Conservation (phyloP, 495 filamentous ascomycete genomes). For the Thermothielavioides terrestris region DNA sequence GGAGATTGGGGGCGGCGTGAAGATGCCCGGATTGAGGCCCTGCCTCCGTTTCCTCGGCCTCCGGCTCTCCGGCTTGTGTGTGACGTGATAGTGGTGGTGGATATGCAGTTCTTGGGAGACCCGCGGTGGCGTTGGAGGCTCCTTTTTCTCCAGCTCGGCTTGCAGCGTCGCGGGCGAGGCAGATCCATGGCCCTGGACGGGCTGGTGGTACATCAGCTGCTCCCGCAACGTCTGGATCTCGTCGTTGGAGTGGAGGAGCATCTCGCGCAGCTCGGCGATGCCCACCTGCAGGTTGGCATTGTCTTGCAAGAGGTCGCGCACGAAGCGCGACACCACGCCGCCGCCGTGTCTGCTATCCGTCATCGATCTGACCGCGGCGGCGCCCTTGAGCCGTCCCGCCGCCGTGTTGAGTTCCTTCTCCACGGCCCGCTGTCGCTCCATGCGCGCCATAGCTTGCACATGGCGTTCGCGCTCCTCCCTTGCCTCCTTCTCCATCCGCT, state of each 20-base stretch:
- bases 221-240: slow-evolving; percentile 82
- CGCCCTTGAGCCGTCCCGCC: slow-evolving; percentile 68
- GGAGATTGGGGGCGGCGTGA: slow-evolving; percentile 44
- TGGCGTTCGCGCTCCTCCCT: slow-evolving; percentile 75
- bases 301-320: slow-evolving; percentile 90
- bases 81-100: slow-evolving; percentile 82
- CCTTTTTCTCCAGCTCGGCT: slow-evolving; percentile 57
- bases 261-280: slow-evolving; percentile 81
- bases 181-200: slow-evolving; percentile 33
- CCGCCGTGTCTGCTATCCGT: slow-evolving; percentile 39
- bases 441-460: slow-evolving; percentile 65
- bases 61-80: slow-evolving; percentile 52
- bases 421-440: slow-evolving; percentile 73
- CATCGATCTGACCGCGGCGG: slow-evolving; percentile 56
- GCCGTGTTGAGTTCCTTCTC: slow-evolving; percentile 65
- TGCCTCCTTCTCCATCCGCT: slow-evolving; percentile 79
- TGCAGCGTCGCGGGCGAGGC: slow-evolving; percentile 47
- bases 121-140: slow-evolving; percentile 28
- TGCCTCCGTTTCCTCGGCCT: slow-evolving; percentile 65
- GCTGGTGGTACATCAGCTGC: slow-evolving; percentile 74
- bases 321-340: slow-evolving; percentile 79
- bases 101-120: slow-evolving; percentile 73
- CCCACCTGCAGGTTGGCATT: slow-evolving; percentile 88
- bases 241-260: slow-evolving; percentile 88
- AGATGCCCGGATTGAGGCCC: slow-evolving; percentile 47